Percentiles rank a stretch among this genome's conserved stretches.
Evolutionary conservation across 2,329 filamentous ascomycete genomes (phyloP).

Genomic region (Cladophialophora yegresii): DNA sequence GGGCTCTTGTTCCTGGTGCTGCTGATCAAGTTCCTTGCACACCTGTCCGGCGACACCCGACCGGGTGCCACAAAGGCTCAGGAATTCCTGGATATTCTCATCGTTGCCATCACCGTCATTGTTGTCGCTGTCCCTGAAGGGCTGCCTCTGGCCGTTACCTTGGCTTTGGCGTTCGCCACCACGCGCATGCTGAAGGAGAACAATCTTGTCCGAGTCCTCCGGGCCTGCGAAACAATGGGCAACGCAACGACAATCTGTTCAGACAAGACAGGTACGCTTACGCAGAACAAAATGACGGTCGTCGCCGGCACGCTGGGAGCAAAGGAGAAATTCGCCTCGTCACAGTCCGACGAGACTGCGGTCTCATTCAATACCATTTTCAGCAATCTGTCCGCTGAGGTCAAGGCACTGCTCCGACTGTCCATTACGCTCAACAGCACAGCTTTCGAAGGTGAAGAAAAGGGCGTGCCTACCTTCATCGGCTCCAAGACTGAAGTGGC

Average conservation of each 20-base stretch:
- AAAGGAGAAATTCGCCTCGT: constrained; percentile 53
- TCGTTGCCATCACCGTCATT: constrained; percentile 76
- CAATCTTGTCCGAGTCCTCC: constrained; percentile 73
- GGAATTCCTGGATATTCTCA: constrained; percentile 72
- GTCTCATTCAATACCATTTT: constrained; percentile 29
- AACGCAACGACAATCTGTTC: constrained; percentile 79
- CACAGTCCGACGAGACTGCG: constrained; percentile 22
- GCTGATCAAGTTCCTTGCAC: constrained; percentile 79
- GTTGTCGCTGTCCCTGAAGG: constrained; percentile 79
- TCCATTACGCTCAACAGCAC: constrained; percentile 61
- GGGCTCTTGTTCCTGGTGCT: constrained; percentile 82
- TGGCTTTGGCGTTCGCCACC: constrained; percentile 75
- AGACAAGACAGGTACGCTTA: constrained; percentile 75
- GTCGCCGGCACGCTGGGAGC: constrained; percentile 70
- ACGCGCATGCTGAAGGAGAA: constrained; percentile 76
- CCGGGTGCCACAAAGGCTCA: constrained; percentile 75
- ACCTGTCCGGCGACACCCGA: constrained; percentile 57
- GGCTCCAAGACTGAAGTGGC: constrained; percentile 79
- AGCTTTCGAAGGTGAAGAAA: constrained; percentile 73
- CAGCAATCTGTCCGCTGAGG: constrained; percentile 38
- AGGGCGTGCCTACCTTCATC: constrained; percentile 67
- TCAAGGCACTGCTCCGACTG: constrained; percentile 45
- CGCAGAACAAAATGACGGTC: constrained; percentile 75
- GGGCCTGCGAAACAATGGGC: constrained; percentile 79
- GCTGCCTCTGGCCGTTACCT: constrained; percentile 73